Evolutionary conservation across 2,329 filamentous ascomycete genomes (phyloP).

Genomic region (Tolypocladium paradoxum): DNA sequence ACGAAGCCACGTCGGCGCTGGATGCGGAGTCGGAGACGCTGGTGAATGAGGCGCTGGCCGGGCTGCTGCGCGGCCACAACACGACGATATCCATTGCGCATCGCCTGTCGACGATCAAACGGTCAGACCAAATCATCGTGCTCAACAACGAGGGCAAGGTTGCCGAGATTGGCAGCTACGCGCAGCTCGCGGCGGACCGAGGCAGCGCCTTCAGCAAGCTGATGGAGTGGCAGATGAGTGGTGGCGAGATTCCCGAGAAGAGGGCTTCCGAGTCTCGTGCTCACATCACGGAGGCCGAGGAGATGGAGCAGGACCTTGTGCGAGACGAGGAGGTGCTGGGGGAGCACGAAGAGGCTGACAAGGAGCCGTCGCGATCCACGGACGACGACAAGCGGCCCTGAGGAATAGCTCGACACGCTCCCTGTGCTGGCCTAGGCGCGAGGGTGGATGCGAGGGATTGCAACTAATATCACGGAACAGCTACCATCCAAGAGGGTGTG

Average conservation of each 20-base stretch:
- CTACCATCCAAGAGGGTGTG: background rate
- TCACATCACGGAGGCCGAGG: constrained; percentile 40
- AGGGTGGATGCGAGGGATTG: background rate
- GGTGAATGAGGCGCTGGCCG: constrained; percentile 80
- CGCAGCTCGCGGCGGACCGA: constrained; percentile 59
- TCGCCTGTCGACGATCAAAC: constrained; percentile 89
- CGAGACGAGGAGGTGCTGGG: constrained; percentile 21
- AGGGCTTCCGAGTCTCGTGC: constrained; percentile 20
- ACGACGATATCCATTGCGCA: constrained; percentile 98
- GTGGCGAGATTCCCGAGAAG: constrained; percentile 51
- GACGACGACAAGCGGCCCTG: constrained; percentile 2
- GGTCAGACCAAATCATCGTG: constrained; percentile 89
- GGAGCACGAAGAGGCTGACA: constrained; percentile 12
- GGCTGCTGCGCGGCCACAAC: constrained; percentile 73
- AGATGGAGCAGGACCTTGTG: constrained; percentile 34
- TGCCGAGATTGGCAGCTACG: constrained; percentile 81
- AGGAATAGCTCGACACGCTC: background rate
- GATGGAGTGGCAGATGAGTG: constrained; percentile 98
- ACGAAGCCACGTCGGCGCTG: constrained; percentile 90
- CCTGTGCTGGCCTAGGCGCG: background rate
- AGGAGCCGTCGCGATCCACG: background rate
- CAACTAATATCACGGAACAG: background rate
- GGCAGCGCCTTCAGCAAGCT: constrained; percentile 84
- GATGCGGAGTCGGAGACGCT: constrained; percentile 96
- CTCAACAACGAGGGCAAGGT: constrained; percentile 78